phyloP scores from a whole-genome alignment of 257 asterid genomes.

The Lithospermum erythrorhizon region DNA sequence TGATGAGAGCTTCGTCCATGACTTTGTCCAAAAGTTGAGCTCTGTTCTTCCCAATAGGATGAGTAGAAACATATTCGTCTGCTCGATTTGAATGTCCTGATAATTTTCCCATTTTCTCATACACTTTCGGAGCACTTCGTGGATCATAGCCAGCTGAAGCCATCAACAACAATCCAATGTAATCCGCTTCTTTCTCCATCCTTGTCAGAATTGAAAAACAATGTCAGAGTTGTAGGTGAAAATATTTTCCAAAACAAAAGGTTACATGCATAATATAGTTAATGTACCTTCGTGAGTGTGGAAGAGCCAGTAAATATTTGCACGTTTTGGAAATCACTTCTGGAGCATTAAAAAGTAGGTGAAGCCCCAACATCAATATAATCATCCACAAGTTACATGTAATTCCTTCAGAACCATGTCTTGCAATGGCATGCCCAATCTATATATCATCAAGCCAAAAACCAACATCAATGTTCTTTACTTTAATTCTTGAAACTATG shows the following conservation, averaged over 20 bases:
- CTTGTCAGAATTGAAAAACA: slow-evolving; percentile 17
- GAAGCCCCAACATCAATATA: no score
- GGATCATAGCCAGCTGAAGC: slow-evolving; percentile 90
- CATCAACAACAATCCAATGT: slow-evolving; percentile 56
- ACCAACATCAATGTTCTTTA: no score
- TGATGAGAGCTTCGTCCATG: slow-evolving; percentile 70
- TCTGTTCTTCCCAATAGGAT: slow-evolving; percentile 86
- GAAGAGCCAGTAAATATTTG: no score
- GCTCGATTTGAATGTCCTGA: slow-evolving; percentile 47
- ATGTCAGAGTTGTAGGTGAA: background rate
- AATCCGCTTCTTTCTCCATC: slow-evolving; percentile 97
- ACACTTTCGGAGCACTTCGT: slow-evolving; percentile 71
- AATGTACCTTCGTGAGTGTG: background rate
- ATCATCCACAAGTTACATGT: background rate
- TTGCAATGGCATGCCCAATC: slow-evolving; percentile 90
- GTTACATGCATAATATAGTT: background rate
- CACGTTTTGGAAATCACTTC: background rate
- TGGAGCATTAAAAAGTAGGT: background rate
- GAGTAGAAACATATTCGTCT: slow-evolving; percentile 7
- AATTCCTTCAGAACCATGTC: slow-evolving; percentile 69
- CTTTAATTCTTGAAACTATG: no score
- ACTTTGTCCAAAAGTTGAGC: slow-evolving; percentile 58
- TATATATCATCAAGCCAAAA: slow-evolving; percentile 21
- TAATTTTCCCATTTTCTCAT: slow-evolving; percentile 59
- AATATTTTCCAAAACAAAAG: no score